Percentiles rank a stretch among this genome's conserved stretches.
These are phyloP conservation scores for Murraya koenigii DNA, from an alignment of 345 rosid genomes.

Conservation along the genomic window DNA sequence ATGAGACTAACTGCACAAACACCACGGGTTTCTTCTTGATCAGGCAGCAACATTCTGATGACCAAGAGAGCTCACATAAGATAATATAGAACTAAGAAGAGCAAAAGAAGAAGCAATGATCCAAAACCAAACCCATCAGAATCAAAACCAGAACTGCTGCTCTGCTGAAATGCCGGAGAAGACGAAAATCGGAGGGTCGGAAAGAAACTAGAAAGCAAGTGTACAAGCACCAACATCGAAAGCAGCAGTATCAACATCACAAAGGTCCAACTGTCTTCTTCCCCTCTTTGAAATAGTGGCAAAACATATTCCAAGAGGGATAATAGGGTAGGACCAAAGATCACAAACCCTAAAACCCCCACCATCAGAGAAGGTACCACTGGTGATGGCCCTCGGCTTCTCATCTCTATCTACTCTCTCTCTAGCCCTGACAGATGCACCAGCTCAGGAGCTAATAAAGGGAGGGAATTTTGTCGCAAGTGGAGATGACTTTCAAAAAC, in stretches of 20 bases:
- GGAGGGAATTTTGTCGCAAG: slow-evolving; percentile 11
- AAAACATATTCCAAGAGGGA: slow-evolving; percentile 13
- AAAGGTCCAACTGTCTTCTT: background rate
- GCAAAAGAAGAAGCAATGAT: slow-evolving; percentile 32
- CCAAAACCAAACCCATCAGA: slow-evolving; percentile 37
- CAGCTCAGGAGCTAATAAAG: background rate
- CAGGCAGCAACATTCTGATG: background rate
- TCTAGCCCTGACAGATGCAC: background rate
- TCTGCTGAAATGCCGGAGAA: background rate
- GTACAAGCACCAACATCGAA: slow-evolving; percentile 19
- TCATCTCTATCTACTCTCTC: slow-evolving; percentile 11
- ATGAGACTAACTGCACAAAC: background rate
- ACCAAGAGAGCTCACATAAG: background rate
- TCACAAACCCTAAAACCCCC: slow-evolving; percentile 35
- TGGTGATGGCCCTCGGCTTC: slow-evolving; percentile 48
- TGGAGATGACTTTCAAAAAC: slow-evolving; percentile 6
- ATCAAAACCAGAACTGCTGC: slow-evolving; percentile 14
- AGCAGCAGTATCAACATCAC: slow-evolving; percentile 15
- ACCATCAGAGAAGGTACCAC: slow-evolving; percentile 41
- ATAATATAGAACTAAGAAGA: slow-evolving; percentile 33
- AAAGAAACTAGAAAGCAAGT: slow-evolving; percentile 17
- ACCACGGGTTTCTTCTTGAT: background rate
- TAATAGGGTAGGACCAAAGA: slow-evolving; percentile 24
- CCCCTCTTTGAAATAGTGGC: slow-evolving; percentile 18
- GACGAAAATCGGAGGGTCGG: slow-evolving; percentile 5